These are phyloP conservation scores for Globomyces sp. DNA, from an alignment of 371 early-diverging fungal genomes.

Conservation along the genomic window DNA sequence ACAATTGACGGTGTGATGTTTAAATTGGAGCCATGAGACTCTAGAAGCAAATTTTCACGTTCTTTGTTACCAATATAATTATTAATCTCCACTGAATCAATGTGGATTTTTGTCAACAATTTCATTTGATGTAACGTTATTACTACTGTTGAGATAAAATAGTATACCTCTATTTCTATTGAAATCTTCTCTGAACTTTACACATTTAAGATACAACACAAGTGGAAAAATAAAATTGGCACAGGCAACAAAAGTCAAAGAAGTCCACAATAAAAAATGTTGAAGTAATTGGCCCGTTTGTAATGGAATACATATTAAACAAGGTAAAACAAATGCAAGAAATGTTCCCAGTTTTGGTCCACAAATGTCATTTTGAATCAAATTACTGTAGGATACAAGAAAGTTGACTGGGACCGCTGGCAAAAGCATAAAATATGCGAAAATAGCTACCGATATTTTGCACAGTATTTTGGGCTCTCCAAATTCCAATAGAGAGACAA, in stretches of 20 bases:
- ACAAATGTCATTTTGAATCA: constrained; percentile 53
- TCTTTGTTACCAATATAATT: constrained; percentile 20
- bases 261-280: constrained; percentile 28
- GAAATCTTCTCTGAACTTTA: constrained; percentile 28
- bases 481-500: constrained; percentile 24
- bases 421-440: constrained; percentile 67
- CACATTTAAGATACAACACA: constrained; percentile 30
- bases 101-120: constrained; percentile 25
- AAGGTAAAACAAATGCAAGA: constrained; percentile 65
- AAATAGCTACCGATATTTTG: constrained; percentile 62
- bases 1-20: background rate
- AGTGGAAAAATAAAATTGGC: constrained; percentile 39
- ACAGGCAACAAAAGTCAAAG: constrained; percentile 29
- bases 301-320: constrained; percentile 41
- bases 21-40: background rate
- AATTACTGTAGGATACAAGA: constrained; percentile 70
- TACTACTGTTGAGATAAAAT: background rate
- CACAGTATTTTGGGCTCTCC: constrained; percentile 36
- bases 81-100: constrained; percentile 18
- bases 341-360: constrained; percentile 42
- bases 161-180: constrained; percentile 24
- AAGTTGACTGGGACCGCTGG: constrained; percentile 75
- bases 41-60: no score
- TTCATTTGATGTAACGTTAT: constrained; percentile 16
- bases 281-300: constrained; percentile 24